These are phyloP conservation scores for Saccharomycopsis malanga DNA, from an alignment of 805 yeast genomes.

Conservation along the genomic window DNA sequence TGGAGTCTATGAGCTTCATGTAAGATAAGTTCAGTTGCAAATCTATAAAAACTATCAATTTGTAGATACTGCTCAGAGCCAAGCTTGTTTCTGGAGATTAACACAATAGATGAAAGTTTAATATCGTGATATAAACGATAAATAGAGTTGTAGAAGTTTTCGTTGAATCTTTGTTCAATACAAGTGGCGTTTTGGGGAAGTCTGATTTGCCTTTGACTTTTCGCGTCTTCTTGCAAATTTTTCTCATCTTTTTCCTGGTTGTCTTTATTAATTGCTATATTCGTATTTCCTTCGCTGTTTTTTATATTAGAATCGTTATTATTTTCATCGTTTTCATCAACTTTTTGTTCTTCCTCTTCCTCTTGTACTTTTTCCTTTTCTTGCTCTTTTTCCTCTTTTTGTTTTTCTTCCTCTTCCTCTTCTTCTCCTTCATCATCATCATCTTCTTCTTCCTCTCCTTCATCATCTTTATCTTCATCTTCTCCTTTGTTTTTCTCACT, in stretches of 20 bases:
- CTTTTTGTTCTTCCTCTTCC: constrained; percentile 22
- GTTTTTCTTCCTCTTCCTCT: background rate
- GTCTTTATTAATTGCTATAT: too few relatives aligned
- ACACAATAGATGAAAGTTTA: constrained; percentile 45
- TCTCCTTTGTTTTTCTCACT: background rate
- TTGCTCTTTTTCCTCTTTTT: too few relatives aligned
- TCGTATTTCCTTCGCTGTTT: too few relatives aligned
- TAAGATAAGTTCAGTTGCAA: constrained; percentile 53
- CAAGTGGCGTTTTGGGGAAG: constrained; percentile 29
- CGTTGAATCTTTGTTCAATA: constrained; percentile 36
- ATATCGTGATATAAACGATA: constrained; percentile 63
- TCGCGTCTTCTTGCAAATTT: background rate
- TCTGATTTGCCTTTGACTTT: constrained; percentile 5
- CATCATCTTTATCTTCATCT: background rate
- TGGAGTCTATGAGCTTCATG: constrained; percentile 51
- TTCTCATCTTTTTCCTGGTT: background rate
- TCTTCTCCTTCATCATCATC: background rate
- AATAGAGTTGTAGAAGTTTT: constrained; percentile 38
- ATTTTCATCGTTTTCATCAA: too few relatives aligned
- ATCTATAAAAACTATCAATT: constrained; percentile 57
- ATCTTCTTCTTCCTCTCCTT: background rate
- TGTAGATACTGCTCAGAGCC: constrained; percentile 44
- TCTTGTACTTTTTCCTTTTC: constrained; percentile 20
- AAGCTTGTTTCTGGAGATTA: constrained; percentile 40
- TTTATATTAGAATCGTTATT: too few relatives aligned